Evolutionary conservation across 768 basidiomycete species (phyloP).

Genomic region (Lactarius tabidus): DNA sequence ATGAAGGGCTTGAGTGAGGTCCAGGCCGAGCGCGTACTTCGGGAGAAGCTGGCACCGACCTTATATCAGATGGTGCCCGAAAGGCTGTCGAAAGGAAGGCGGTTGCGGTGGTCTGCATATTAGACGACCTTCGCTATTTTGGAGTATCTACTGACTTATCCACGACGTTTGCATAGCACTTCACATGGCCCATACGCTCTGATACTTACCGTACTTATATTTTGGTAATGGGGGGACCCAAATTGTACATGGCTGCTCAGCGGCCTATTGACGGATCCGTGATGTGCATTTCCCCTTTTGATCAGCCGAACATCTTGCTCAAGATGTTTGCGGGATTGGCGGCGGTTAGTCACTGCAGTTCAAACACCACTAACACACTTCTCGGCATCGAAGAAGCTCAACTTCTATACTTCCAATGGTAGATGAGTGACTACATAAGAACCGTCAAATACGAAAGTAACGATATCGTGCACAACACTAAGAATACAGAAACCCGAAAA

Average conservation of each 20-base stretch:
- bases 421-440: neutral
- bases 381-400: neutral
- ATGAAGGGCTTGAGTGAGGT: neutral
- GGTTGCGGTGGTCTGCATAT: constrained; percentile 1
- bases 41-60: constrained; percentile 1
- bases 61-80: constrained; percentile 16
- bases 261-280: no score
- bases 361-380: neutral
- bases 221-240: no score
- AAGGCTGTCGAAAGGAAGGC: constrained; percentile 13
- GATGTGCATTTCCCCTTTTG: no score
- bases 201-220: no score
- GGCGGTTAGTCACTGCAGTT: no score
- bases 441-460: neutral
- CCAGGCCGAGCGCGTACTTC: neutral
- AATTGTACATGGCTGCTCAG: no score
- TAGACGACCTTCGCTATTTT: neutral
- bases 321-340: no score
- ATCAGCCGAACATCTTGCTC: no score
- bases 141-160: neutral
- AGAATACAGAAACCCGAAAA: constrained; percentile 9
- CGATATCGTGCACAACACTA: constrained; percentile 3
- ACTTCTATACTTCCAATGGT: neutral
- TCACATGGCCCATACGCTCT: neutral
- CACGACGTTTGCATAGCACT: neutral